Evolutionary conservation across 2,329 filamentous ascomycete genomes (phyloP), one percentile per base, ranked within the genome.

Genomic region (Xylariaceae sp.): DNA sequence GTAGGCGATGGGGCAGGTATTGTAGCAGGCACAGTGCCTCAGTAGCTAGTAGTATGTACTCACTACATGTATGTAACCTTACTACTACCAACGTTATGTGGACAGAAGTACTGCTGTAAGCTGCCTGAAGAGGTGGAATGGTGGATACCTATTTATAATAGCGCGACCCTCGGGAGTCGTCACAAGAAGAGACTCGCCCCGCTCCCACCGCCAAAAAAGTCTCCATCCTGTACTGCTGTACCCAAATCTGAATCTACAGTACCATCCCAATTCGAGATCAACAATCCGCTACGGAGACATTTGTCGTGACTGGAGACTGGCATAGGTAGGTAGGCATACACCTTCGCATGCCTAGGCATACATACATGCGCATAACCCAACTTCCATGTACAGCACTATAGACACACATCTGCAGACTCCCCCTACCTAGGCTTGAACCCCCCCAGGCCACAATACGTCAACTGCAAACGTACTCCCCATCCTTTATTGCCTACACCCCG

Each of bases 111-210:
- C n/a, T n/a, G n/a, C n/a, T n/a, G n/a, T n/a, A n/a, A n/a, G n/a
- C n/a, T n/a, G n/a, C n/a, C n/a, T n/a, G 36, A 33, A 28, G 31
- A 27, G 39, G 33, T 28, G 24, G 28, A 31, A 58, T 59, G 35
- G 31, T 18, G 34, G 44, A 40, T 36, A n/a, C n/a, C 44, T 24
- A 11, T 31, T 28, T 27, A 36, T 34, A 62, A 56, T 59, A 57
- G 54, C 59, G 55, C 62, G 59, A 61, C 60, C 57, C 52, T 58
- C 50, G 53, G 50, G 21, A 24, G 53, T 55, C 49, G 50, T 45
- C 42, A 46, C 47, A 33, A 31, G 31, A 31, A 46, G 37, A 50
- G 40, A 44, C 44, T 33, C 36, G 46, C 45, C 45, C 49, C 50
- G 40, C 52, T 43, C 32, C 30, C 48, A 49, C 49, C 43, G 44